These are phyloP conservation scores for Calonectria ilicicola DNA, from an alignment of 2,329 filamentous ascomycete genomes.

Conservation along the genomic window DNA sequence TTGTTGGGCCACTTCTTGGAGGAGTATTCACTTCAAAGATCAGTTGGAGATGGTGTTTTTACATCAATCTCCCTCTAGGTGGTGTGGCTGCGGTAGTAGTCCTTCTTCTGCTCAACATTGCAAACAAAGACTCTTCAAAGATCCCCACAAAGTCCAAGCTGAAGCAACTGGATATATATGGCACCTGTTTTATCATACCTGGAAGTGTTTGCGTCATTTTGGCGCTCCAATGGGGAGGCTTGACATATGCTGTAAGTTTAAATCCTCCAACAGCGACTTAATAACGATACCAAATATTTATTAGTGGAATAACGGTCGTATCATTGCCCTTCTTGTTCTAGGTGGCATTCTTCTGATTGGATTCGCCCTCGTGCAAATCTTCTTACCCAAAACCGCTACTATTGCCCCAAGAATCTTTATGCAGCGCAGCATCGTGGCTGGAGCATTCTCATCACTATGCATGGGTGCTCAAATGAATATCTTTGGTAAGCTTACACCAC, in stretches of 20 bases:
- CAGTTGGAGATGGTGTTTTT: constrained; percentile 22
- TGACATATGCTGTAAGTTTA: constrained; percentile 48
- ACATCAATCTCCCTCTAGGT: constrained; percentile 14
- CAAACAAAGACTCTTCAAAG: constrained; percentile 27
- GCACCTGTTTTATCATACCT: constrained; percentile 66
- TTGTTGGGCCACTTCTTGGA: not conserved
- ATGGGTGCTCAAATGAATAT: constrained; percentile 44
- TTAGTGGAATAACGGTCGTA: constrained; percentile 55
- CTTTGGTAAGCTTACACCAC: constrained; percentile 1
- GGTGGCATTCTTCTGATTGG: constrained; percentile 52
- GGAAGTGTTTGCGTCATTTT: constrained; percentile 58
- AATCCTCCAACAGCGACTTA: too few species aligned
- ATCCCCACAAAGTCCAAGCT: constrained; percentile 53
- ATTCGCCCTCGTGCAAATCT: constrained; percentile 54
- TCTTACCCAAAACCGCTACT: constrained; percentile 51
- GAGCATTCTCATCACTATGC: constrained; percentile 41
- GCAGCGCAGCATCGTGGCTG: constrained; percentile 53
- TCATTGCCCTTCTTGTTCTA: constrained; percentile 58
- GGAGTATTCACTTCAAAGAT: not conserved
- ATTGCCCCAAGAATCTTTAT: constrained; percentile 55
- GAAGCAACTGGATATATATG: constrained; percentile 63
- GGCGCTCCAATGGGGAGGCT: constrained; percentile 60
- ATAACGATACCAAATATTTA: not conserved
- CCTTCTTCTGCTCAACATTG: constrained; percentile 34
- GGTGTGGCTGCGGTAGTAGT: constrained; percentile 43